These are phyloP conservation scores for Ascochyta clinopodiicola DNA, from an alignment of 2,329 filamentous ascomycete genomes.

Conservation along the genomic window DNA sequence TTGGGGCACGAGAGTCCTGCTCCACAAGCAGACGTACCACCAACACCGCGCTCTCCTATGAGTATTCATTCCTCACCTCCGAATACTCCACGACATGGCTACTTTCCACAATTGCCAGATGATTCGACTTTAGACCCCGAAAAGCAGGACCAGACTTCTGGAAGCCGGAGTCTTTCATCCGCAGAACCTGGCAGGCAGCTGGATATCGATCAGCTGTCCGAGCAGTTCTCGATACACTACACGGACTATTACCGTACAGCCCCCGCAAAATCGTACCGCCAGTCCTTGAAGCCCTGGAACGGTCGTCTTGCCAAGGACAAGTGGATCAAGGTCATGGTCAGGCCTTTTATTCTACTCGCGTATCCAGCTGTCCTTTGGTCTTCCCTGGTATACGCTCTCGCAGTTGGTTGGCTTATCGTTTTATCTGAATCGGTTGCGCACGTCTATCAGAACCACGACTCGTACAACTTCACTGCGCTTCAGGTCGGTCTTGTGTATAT, in stretches of 20 bases:
- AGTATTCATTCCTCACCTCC: conserved; percentile 22
- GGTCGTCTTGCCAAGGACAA: conserved; percentile 75
- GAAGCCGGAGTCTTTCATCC: conserved; percentile 16
- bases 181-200: conserved; percentile 4
- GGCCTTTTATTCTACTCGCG: conserved; percentile 84
- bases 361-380: conserved; percentile 94
- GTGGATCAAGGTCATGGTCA: conserved; percentile 77
- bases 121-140: conserved; percentile 21
- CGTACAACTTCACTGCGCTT: conserved; percentile 82
- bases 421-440: conserved; percentile 85
- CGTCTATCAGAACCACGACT: conserved; percentile 72
- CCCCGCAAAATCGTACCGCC: conserved; percentile 72
- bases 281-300: conserved; percentile 78
- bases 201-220: conserved; percentile 32
- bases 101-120: conserved; percentile 19
- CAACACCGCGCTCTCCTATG: conserved; percentile 23
- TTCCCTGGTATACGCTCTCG: conserved; percentile 81
- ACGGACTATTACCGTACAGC: conserved; percentile 72
- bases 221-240: conserved; percentile 58
- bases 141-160: conserved; percentile 27
- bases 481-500: conserved; percentile 88
- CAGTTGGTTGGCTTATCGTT: conserved; percentile 94
- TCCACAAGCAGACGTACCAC: conserved; percentile 1
- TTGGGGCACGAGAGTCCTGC: conserved; percentile 12
- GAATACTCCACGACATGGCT: conserved; percentile 15